Evolutionary conservation across 2,329 filamentous ascomycete genomes (phyloP).

Genomic region (Apiospora sp.): DNA sequence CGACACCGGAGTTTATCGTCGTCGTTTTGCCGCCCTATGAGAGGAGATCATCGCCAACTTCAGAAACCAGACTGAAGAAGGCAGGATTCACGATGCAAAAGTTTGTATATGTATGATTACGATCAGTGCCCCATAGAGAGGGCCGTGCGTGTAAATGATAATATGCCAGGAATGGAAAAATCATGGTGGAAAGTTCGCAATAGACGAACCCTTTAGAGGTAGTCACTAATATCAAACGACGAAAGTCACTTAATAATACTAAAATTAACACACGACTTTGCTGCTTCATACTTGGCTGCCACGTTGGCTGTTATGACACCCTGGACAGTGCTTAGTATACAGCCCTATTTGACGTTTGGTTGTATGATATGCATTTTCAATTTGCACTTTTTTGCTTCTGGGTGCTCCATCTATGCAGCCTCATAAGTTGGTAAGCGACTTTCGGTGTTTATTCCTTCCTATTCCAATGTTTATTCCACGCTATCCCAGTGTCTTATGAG

Average conservation of each 20-base stretch:
- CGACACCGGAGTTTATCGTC: constrained; percentile 18
- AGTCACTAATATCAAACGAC: neutral
- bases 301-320: too few relatives aligned
- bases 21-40: neutral
- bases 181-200: neutral
- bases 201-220: neutral
- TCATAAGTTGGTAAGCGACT: too few relatives aligned
- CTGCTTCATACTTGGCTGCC: neutral
- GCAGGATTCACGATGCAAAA: neutral
- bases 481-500: too few relatives aligned
- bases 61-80: neutral
- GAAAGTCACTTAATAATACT: constrained; percentile 17
- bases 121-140: constrained; percentile 1
- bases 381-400: too few relatives aligned
- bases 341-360: too few relatives aligned
- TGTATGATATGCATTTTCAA: too few relatives aligned
- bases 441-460: too few relatives aligned
- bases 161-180: constrained; percentile 1
- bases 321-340: too few relatives aligned
- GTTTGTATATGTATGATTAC: constrained; percentile 14
- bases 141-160: neutral
- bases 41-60: neutral
- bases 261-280: neutral
- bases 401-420: too few relatives aligned
- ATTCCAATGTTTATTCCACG: too few relatives aligned